Base-by-base conservation (phyloP, 495 filamentous ascomycete species). In the Trichoderma erinaceum region DNA sequence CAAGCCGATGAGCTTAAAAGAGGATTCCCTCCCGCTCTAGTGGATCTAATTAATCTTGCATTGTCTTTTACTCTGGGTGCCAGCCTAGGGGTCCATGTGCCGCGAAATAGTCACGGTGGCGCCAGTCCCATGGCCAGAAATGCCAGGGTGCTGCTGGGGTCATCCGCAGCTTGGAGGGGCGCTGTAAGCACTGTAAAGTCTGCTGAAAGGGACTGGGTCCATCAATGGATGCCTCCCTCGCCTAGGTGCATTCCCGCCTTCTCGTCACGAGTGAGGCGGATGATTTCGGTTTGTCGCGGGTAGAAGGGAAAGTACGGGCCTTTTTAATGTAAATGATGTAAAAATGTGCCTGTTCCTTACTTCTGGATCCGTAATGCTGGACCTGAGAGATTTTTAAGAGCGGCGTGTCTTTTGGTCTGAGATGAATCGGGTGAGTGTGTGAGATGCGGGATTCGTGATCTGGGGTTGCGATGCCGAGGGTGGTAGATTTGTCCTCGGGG, bases 21-120 rank as follows among this genome's bases (percentile, higher is more conserved):
- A 38, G 35, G 35, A 10, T 10, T 38, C 8, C 8, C 35, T 38
- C 35, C 35, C 35, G 35, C 35, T 38, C 7, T 38, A 38, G 35
- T 38, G 35, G 35, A 38, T 38, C 35, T 38, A 21, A 21, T 21
- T 5, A 23, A 52, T 23, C 48, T 52, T 52, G 48, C 48, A 25
- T n/a, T 25, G 10, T 25, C 21, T 29, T 32, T 2, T 2, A 7
- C 13, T 61, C 5, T 61, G 11, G 23, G 3, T 61, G 11, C n/a
- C 15, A 27, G 23, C 23, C 16, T 61, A 2, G 16, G 11, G 23
- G 56, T 25, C 25, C 56, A 61, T 61, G 56, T 61, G 56, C 56
- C 56, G 56, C 56, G 56, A 38, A 38, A 38, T 38, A 38, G 56
- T 61, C 56, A 58, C 56, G 56, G 56, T 61, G 56, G 56, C 56